Percentiles rank a stretch among this genome's conserved stretches.
phyloP scores from a whole-genome alignment of 2,329 filamentous ascomycete genomes.

The Chaetomium strumarium region DNA sequence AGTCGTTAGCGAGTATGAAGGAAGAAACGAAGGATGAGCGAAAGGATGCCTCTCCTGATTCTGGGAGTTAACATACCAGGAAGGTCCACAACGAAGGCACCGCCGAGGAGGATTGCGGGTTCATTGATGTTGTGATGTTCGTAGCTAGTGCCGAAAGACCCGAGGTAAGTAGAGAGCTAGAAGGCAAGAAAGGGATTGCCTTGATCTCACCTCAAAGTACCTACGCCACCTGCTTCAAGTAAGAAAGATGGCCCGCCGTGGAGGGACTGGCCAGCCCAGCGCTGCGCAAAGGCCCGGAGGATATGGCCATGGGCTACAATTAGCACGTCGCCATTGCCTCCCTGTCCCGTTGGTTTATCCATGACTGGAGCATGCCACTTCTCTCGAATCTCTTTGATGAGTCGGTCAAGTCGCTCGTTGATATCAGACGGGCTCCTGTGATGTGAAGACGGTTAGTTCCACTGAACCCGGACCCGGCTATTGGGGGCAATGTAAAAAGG shows the following conservation, averaged over 20 bases:
- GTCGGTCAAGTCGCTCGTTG: slow-evolving; percentile 61
- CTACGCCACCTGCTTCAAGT: slow-evolving; percentile 83
- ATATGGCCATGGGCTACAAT: slow-evolving; percentile 90
- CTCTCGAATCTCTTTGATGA: slow-evolving; percentile 69
- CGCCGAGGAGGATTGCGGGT: slow-evolving; percentile 72
- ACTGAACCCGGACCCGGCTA: no score
- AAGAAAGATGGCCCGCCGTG: slow-evolving; percentile 72
- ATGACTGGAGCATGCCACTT: slow-evolving; percentile 60
- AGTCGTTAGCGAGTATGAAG: not conserved
- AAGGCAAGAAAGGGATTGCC: slow-evolving; percentile 1
- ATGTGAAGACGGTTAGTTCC: slow-evolving; percentile 26
- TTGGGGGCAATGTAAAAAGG: not conserved
- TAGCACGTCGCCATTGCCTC: slow-evolving; percentile 54
- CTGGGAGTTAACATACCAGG: slow-evolving; percentile 1
- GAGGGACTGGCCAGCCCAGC: slow-evolving; percentile 72
- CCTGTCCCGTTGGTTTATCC: slow-evolving; percentile 39
- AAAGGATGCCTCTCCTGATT: not conserved
- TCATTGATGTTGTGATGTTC: slow-evolving; percentile 74
- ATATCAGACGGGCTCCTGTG: slow-evolving; percentile 64
- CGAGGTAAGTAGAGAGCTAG: not conserved
- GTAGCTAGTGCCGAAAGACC: slow-evolving; percentile 48
- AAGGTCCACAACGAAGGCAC: slow-evolving; percentile 55
- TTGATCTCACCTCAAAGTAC: slow-evolving; percentile 61
- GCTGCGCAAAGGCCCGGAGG: slow-evolving; percentile 77
- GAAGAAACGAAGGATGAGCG: no score